Evolutionary conservation across 306 rosid genomes (phyloP).

Genomic region (Rosa multiflora): DNA sequence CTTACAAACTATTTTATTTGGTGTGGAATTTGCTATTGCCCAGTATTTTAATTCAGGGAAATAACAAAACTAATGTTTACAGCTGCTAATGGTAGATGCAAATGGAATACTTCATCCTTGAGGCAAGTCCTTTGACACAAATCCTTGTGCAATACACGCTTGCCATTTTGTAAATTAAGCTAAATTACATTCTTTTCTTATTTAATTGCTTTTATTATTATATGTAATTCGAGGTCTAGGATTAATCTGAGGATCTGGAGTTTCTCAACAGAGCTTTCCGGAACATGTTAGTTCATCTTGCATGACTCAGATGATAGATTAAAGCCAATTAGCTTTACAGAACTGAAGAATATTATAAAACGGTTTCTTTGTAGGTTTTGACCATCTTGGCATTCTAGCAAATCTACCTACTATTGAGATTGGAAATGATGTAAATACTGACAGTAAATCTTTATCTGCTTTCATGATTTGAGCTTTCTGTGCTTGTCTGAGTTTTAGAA

Average conservation of each 20-base stretch:
- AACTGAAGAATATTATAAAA: conserved; percentile 16
- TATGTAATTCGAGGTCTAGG: background rate
- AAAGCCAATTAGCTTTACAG: background rate
- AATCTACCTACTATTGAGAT: conserved; percentile 86
- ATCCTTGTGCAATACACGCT: background rate
- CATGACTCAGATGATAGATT: background rate
- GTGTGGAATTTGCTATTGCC: conserved; percentile 9
- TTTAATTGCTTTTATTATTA: too few relatives aligned
- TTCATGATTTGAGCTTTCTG: background rate
- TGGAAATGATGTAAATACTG: conserved; percentile 78
- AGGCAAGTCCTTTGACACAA: conserved; percentile 49
- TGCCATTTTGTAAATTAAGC: background rate
- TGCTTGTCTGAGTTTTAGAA: background rate
- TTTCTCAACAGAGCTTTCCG: background rate
- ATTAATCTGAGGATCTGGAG: background rate
- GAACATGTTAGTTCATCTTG: background rate
- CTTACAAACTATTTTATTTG: conserved; percentile 7
- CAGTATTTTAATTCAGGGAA: background rate
- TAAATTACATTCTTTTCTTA: background rate
- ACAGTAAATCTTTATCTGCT: background rate
- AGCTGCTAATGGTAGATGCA: conserved; percentile 92
- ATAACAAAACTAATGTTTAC: conserved; percentile 11
- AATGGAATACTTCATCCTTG: conserved; percentile 95
- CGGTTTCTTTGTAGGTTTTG: conserved; percentile 63
- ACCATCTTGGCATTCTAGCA: conserved; percentile 85